These are phyloP conservation scores for Paraleonurus japonicus DNA, from an alignment of 257 asterid species.

Conservation along the genomic window DNA sequence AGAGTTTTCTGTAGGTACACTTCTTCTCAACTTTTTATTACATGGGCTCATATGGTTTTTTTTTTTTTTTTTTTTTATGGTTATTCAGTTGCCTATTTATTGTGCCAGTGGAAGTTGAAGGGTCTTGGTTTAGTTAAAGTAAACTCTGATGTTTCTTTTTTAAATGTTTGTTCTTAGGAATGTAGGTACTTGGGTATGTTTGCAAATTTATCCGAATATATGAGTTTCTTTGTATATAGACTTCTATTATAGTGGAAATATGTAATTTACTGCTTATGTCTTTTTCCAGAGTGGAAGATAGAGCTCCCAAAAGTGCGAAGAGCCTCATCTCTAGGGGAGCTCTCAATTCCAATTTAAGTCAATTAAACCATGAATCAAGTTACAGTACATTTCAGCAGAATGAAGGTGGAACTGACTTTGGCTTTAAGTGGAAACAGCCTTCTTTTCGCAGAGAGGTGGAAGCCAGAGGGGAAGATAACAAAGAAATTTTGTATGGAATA, in stretches of 20 bases:
- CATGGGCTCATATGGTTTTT: constrained; percentile 13
- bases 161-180: background rate
- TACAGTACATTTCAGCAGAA: constrained; percentile 31
- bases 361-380: constrained; percentile 41
- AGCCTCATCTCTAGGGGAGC: constrained; percentile 30
- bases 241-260: constrained; percentile 4
- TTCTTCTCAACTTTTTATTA: constrained; percentile 7
- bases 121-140: background rate
- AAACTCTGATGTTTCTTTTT: constrained; percentile 16
- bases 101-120: too few relatives aligned
- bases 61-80: too few relatives aligned
- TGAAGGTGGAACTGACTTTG: constrained; percentile 18
- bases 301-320: constrained; percentile 26
- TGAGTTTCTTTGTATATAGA: background rate
- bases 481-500: constrained; percentile 16
- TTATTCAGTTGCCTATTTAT: constrained; percentile 6
- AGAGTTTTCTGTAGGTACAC: constrained; percentile 62
- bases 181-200: constrained; percentile 10
- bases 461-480: constrained; percentile 12
- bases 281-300: constrained; percentile 58
- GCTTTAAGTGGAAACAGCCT: constrained; percentile 10
- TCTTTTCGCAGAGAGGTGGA: constrained; percentile 20
- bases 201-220: background rate
- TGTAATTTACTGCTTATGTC: constrained; percentile 9
- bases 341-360: constrained; percentile 34